Percentiles rank a stretch among this genome's conserved stretches.
These are phyloP conservation scores for Penicillium corylophilum DNA, from an alignment of 2,329 filamentous ascomycete species.

Conservation along the genomic window DNA sequence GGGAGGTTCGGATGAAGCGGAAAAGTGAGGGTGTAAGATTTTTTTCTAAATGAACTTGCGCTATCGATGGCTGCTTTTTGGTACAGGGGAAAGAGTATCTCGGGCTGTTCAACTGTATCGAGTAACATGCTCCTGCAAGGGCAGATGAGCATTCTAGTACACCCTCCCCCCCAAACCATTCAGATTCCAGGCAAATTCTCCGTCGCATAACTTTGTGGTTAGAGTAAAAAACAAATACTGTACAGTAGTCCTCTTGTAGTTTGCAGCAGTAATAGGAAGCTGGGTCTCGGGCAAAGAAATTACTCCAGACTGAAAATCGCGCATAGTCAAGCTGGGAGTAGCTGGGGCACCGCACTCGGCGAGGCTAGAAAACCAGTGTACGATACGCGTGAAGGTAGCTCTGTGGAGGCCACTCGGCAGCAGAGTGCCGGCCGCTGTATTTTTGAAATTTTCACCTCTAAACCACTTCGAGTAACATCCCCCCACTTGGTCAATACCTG, in stretches of 20 bases:
- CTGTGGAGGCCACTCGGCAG: slow-evolving; percentile 18
- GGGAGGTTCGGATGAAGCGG: too few species aligned
- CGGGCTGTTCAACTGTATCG: slow-evolving; percentile 13
- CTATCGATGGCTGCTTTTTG: not conserved
- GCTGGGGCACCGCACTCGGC: slow-evolving; percentile 17
- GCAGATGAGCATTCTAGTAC: slow-evolving; percentile 1
- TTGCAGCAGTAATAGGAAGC: not conserved
- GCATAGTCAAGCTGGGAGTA: slow-evolving; percentile 26
- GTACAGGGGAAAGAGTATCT: slow-evolving; percentile 1
- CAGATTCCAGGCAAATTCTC: slow-evolving; percentile 15
- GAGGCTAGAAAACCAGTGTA: slow-evolving; percentile 10
- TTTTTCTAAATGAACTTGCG: not conserved
- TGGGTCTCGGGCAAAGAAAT: slow-evolving; percentile 3
- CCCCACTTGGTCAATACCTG: slow-evolving; percentile 2
- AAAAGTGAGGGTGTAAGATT: not conserved
- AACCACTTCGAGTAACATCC: not conserved
- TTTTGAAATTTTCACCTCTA: slow-evolving; percentile 2
- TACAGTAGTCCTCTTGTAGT: not conserved
- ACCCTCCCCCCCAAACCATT: slow-evolving; percentile 1
- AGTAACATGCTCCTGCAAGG: slow-evolving; percentile 23
- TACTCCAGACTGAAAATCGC: slow-evolving; percentile 20
- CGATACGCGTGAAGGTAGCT: not conserved
- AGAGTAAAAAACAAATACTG: not conserved
- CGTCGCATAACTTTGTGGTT: slow-evolving; percentile 8
- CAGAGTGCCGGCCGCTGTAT: slow-evolving; percentile 19